Evolutionary conservation across 352 stramenopile species (phyloP), one percentile per base, ranked within the genome.

Genomic region (Phytophthora europaea): DNA sequence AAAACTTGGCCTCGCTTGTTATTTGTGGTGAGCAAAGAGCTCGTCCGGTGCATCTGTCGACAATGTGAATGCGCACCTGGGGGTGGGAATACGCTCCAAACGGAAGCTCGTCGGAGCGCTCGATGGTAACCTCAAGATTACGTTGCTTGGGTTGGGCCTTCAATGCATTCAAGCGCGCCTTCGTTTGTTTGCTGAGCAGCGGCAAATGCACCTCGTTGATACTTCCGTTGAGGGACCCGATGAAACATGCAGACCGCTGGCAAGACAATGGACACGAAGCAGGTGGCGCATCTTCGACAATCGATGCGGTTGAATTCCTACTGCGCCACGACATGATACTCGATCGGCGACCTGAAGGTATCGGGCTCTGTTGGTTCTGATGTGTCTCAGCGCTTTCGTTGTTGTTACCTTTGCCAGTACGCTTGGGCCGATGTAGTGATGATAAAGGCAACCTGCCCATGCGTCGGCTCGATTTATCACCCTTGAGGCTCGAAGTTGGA

Each of bases 31-130:
- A 62, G 10, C 76, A 75, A 0, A 89, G 40, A n/a, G 76, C 64
- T 64, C 74, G 71, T 5, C 86, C 86, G 0, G 84, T 86, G 67
- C 84, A 90, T 43, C 76, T 48, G 31, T 92, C 81, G 2, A 92
- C 72, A 8, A 90, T 43, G 54, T 91, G 78, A 16, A 92, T 54
- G 4, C 75, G 67, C 16, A 91, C 76, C 2, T 85, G 66, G 5
- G 86, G 86, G 36, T 75, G 71, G 2, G 69, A 79, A 55, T 79
- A 85, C 10, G 66, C 78, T 50, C 67, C 72, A 57, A 90, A 88
- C 18, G 83, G 84, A 62, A 91, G 66, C 34, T 90, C 82, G 53
- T 91, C 84, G 0, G 81, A 87, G 28, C 74, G 78, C 20, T 78
- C 54, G 26, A 83, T 75, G 23, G 70, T 74, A 31, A 93, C 55